These are phyloP conservation scores for Eucalyptus coolabah DNA, from an alignment of 345 rosid genomes.

Conservation along the genomic window DNA sequence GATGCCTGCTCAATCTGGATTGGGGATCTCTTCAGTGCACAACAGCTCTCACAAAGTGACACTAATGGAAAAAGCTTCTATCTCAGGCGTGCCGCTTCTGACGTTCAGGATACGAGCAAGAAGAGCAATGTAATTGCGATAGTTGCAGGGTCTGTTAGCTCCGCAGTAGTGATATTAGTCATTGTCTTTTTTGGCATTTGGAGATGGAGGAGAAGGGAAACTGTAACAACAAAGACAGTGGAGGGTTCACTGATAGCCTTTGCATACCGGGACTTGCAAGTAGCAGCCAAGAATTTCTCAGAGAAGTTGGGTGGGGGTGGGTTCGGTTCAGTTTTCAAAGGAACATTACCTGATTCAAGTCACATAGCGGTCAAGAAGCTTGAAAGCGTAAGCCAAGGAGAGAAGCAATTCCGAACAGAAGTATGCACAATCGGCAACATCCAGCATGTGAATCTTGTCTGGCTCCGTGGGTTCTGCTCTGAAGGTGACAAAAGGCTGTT, in stretches of 20 bases:
- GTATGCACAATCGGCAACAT: constrained; percentile 69
- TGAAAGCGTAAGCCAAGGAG: constrained; percentile 67
- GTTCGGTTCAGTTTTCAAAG: constrained; percentile 85
- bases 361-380: constrained; percentile 78
- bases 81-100: constrained; percentile 55
- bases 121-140: constrained; percentile 1
- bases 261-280: constrained; percentile 54
- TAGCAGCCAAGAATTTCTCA: constrained; percentile 63
- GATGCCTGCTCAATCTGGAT: constrained; percentile 41
- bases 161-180: constrained; percentile 7
- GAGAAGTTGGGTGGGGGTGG: constrained; percentile 84
- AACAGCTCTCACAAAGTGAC: constrained; percentile 6
- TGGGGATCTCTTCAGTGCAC: constrained; percentile 27
- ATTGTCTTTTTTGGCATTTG: constrained; percentile 9
- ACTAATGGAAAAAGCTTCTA: constrained; percentile 19
- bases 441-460: constrained; percentile 69
- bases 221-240: constrained; percentile 2
- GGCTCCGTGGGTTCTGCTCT: constrained; percentile 83
- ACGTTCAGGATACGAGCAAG: constrained; percentile 20
- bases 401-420: constrained; percentile 81
- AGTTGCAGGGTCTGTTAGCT: constrained; percentile 15
- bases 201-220: constrained; percentile 9
- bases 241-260: constrained; percentile 71
- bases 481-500: constrained; percentile 49
- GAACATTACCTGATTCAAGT: constrained; percentile 50